Base-by-base conservation (phyloP, 108 stramenopile genomes). In the Nitzschia putrida region DNA sequence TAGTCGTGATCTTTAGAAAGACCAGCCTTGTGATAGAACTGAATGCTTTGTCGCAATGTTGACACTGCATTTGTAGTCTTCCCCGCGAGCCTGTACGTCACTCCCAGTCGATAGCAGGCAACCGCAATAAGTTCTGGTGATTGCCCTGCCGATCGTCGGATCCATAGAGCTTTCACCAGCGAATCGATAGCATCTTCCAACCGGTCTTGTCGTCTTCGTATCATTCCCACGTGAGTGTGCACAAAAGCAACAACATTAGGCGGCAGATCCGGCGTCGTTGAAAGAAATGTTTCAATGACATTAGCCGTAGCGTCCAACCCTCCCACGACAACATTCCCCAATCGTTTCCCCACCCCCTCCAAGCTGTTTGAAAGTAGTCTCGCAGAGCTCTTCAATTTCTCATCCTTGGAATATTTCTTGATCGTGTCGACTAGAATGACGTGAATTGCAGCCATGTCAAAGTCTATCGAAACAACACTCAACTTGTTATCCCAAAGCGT, bases 161-260 rank as follows among this genome's bases (percentile, higher is more conserved):
- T 34, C 58, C 58, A 59, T 7, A 59, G 58, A 12, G 58, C 58
- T 7, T 59, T 59, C n/a, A 59, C 39, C 26, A 59, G 9, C n/a
- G 58, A 34, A 3, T 34, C 58, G 7, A 59, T 59, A 2, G 58
- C 58, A 59, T 11, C 16, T 38, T 40, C 58, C 26, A 29, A 59
- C 39, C 58, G 23, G n/a, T 59, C 29, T 37, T 59, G 37, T 29
- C 38, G 58, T 40, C 38, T 25, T 12, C 38, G 58, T 14, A 59
- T 59, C 39, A 59, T 37, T 2, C 58, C 58, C 34, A 59, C 6
- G 38, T 59, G 38, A 1, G 58, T 59, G 38, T 59, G 58, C 16
- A 59, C 38, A 20, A 38, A 59, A 16, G 58, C 58, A 23, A 59
- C 58, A n/a, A 59, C 58, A 8, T 13, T 37, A 18, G 58, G 13